Percentiles rank a stretch among this genome's conserved stretches.
Evolutionary conservation across 805 yeast genomes (phyloP).

Genomic region (Kuraishia piskuri): DNA sequence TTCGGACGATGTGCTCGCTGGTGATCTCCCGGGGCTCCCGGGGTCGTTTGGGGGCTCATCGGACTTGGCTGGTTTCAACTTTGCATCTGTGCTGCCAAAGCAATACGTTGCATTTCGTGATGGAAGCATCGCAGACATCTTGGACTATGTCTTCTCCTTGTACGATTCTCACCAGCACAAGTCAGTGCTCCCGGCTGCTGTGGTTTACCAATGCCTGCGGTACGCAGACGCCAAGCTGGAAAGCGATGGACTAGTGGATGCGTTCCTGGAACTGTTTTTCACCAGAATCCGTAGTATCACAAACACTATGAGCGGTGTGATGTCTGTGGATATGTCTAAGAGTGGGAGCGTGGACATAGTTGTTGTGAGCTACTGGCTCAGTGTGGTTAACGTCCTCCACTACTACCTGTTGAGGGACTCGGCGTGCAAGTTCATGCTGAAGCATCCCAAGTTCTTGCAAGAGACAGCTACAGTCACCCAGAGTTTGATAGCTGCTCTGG

Average conservation of each 20-base stretch:
- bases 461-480: slow-evolving; percentile 48
- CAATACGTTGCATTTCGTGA: slow-evolving; percentile 59
- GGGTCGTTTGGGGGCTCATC: slow-evolving; percentile 14
- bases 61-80: slow-evolving; percentile 37
- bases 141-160: slow-evolving; percentile 38
- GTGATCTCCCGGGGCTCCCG: slow-evolving; percentile 6
- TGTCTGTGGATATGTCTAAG: slow-evolving; percentile 24
- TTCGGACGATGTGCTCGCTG: slow-evolving; percentile 25
- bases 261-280: slow-evolving; percentile 49
- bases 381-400: slow-evolving; percentile 66
- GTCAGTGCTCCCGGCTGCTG: slow-evolving; percentile 57
- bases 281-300: slow-evolving; percentile 54
- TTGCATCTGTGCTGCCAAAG: slow-evolving; percentile 42
- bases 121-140: slow-evolving; percentile 38
- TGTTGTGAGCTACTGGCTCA: slow-evolving; percentile 78
- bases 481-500: slow-evolving; percentile 54
- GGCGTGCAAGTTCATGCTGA: slow-evolving; percentile 39
- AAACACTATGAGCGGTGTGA: slow-evolving; percentile 50
- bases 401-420: slow-evolving; percentile 67
- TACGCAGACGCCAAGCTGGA: slow-evolving; percentile 53
- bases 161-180: slow-evolving; percentile 38
- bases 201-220: slow-evolving; percentile 61
- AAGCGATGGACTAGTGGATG: slow-evolving; percentile 47
- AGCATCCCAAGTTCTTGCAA: slow-evolving; percentile 52
- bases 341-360: slow-evolving; percentile 50